Evolutionary conservation across 345 rosid genomes (phyloP), one percentile per base, ranked within the genome.

Genomic region (Limnanthes douglasii): DNA sequence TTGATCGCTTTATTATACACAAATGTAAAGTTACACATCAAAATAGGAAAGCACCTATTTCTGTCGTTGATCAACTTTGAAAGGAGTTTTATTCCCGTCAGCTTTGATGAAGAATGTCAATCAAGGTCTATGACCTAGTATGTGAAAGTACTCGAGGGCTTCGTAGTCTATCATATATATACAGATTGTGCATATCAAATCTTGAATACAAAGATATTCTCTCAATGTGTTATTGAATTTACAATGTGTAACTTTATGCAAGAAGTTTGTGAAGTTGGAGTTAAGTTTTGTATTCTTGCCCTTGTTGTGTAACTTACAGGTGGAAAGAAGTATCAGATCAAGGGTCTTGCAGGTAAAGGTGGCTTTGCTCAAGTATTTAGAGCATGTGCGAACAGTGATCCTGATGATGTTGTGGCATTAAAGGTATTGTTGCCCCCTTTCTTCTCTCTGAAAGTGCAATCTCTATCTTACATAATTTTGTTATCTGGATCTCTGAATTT

Each of bases 271-370:
- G n/a, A n/a, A n/a, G n/a, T n/a, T 17, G 22, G 15, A 8, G 7
- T 34, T 23, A 11, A 9, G 10, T 13, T 21, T 19, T 24, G 8
- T 23, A 17, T n/a, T n/a, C n/a, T n/a, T n/a, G n/a, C n/a, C n/a
- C 8, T 25, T 37, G 27, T 30, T 65, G 34, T 38, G 17, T 41
- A 39, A 32, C 34, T 61, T 41, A 27, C 47, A 90, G 98, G 98
- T 53, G 72, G 83, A 62, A 72, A 46, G 65, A 80, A 77, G 66
- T 84, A 84, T 75, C 94, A 72, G 57, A 70, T 90, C 61, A 84
- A 80, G 65, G 98, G 98, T n/a, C 75, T 81, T 51, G 92, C 98
- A 26, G 98, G 94, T 43, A 64, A 74, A 51, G 98, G 98, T 60
- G 79, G 73, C 34, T 90, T 90, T 75, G 94, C 86, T 50, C 68